Percentiles rank a stretch among this genome's conserved stretches.
phyloP scores from a whole-genome alignment of 371 early-diverging fungal species.

The Apophysomyces trapeziformis region DNA sequence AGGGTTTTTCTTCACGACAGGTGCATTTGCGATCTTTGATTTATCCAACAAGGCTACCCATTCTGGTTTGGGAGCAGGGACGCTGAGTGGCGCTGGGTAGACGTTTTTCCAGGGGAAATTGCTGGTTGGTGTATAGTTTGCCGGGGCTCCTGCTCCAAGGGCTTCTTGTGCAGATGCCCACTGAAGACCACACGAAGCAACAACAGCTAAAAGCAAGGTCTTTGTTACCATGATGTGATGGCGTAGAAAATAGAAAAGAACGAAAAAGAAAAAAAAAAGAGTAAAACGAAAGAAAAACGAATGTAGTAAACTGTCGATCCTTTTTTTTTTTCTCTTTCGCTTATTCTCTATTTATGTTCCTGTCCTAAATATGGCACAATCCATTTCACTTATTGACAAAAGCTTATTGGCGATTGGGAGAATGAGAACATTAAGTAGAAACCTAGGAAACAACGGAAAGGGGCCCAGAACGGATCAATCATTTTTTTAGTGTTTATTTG shows the following conservation, averaged over 20 bases:
- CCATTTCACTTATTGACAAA: not conserved
- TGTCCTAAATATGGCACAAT: conserved; percentile 5
- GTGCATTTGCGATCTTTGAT: conserved; percentile 21
- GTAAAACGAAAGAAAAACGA: not conserved
- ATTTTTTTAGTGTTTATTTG: not conserved
- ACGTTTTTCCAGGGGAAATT: conserved; percentile 25
- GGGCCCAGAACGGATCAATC: conserved; percentile 1
- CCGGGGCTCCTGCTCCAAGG: conserved; percentile 13
- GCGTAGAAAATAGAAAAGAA: not conserved
- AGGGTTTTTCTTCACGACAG: conserved; percentile 12
- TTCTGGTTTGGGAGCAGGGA: conserved; percentile 27
- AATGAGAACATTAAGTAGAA: conserved; percentile 1
- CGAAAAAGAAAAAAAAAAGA: conserved; percentile 1
- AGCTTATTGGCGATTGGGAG: not conserved
- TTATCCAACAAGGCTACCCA: conserved; percentile 19
- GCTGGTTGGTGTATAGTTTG: conserved; percentile 20
- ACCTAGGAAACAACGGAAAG: conserved; percentile 9
- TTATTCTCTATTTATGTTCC: not conserved
- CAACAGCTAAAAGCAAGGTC: not conserved
- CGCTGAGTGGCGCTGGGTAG: conserved; percentile 19
- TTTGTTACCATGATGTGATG: not conserved
- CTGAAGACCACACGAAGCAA: conserved; percentile 11
- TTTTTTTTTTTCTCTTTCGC: conserved; percentile 1
- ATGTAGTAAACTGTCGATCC: conserved; percentile 14
- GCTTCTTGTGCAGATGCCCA: conserved; percentile 10